Percentiles rank a stretch among this genome's conserved stretches.
Conservation (phyloP, 1,284 basidiomycete genomes). For the Pseudozyma thailandica region DNA sequence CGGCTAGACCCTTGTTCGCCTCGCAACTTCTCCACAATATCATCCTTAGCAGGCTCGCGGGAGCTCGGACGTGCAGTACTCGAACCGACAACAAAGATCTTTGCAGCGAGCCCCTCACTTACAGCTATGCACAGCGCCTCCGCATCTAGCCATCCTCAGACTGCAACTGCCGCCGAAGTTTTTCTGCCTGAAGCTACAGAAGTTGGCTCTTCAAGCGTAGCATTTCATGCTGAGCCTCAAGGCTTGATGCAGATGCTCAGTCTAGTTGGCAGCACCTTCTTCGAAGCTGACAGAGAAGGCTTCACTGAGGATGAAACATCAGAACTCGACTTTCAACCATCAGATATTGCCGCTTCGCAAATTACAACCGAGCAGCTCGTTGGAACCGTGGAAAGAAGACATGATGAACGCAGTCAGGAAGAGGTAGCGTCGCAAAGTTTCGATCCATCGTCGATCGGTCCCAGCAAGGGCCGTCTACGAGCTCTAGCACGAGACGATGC, state of each 20-base stretch:
- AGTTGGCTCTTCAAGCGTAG: conserved; percentile 5
- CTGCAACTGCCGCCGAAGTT: background rate
- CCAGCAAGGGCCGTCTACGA: conserved; percentile 26
- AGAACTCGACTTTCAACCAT: background rate
- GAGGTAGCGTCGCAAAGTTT: background rate
- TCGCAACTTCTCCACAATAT: conserved; percentile 45
- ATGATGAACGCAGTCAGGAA: background rate
- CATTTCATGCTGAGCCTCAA: conserved; percentile 45
- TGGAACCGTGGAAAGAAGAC: background rate
- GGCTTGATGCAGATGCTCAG: conserved; percentile 62
- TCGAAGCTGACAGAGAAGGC: conserved; percentile 55
- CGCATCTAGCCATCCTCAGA: conserved; percentile 2
- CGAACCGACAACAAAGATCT: conserved; percentile 28
- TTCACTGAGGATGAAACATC: conserved; percentile 30
- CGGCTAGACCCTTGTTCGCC: conserved; percentile 39
- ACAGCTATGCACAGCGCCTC: background rate
- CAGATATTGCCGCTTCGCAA: background rate
- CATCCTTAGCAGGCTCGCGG: conserved; percentile 32
- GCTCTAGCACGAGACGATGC: conserved; percentile 21
- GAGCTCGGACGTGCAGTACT: conserved; percentile 33
- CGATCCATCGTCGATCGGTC: conserved; percentile 8
- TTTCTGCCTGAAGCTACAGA: background rate
- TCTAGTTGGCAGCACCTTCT: conserved; percentile 54
- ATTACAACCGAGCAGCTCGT: background rate
- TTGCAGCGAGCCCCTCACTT: conserved; percentile 4